Evolutionary conservation across 306 rosid species (phyloP), one percentile per base, ranked within the genome.

Genomic region (Begonia peltatifolia): DNA sequence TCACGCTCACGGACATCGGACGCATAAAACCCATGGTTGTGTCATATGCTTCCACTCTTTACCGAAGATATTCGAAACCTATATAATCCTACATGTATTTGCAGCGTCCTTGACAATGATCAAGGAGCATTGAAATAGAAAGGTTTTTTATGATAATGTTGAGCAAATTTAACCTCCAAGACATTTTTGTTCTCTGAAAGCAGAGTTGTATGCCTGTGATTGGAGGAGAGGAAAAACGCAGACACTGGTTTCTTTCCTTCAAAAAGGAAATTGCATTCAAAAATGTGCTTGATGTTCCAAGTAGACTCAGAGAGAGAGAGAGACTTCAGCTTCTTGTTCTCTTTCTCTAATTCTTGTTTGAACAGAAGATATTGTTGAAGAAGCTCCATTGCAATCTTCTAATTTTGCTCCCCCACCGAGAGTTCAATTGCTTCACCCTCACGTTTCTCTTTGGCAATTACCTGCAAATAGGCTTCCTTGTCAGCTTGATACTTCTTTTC

Each of bases 401-500:
- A 88, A 68, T 86, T 90, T 61, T 81, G 79, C 61, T 86, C 95
- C 16, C 79, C 99, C 46, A 86, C 95, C 4, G 80, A 66, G 3
- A 86, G 83, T 52, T 66, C 79, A 94, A 90, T 76, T 9, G 99
- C 99, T 65, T 90, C 99, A n/a, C 5, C 52, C 68, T 86, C 94
- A 1, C 94, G 92, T 69, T 76, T 86, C 60, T 83, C 95, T 57
- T 79, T 80, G 1, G 88, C 64, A 14, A 68, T 54, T 13, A 86
- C 73, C 55, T 38, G 68, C 74, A 90, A 55, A 62, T 86, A 86
- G 51, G 78, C 81, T 52, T 86, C 93, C 63, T 83, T 90, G 18
- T 86, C 93, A 12, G 72, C 57, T 3, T 67, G 80, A 57, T 86
- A 90, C 53, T 62, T 90, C 74, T 79, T 84, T 59, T 90, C 95